phyloP scores from a whole-genome alignment of 2,329 filamentous ascomycete species.

The Talaromyces piceae region DNA sequence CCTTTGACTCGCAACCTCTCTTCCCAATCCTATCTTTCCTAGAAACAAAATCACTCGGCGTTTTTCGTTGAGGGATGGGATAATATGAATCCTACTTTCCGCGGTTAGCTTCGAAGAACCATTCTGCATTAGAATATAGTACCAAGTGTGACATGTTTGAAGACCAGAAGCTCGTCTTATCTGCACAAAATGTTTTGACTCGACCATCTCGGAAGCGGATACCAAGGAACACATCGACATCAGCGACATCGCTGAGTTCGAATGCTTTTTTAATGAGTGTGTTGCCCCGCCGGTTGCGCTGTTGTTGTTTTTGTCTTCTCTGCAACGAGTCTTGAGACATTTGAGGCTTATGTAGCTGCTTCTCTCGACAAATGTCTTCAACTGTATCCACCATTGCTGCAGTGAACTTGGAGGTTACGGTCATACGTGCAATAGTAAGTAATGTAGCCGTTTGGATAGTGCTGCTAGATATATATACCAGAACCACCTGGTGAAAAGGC shows the following conservation, averaged over 20 bases:
- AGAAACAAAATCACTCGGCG: slow-evolving; percentile 1
- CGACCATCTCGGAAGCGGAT: slow-evolving; percentile 1
- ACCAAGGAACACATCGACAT: not conserved
- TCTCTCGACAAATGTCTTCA: too few relatives aligned
- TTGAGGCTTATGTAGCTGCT: too few relatives aligned
- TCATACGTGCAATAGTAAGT: too few relatives aligned
- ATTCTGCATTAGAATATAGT: not conserved
- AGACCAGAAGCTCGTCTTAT: slow-evolving; percentile 5
- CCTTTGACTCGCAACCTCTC: not conserved
- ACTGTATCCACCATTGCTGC: too few relatives aligned
- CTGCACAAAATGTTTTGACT: slow-evolving; percentile 2
- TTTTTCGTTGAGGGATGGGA: not conserved
- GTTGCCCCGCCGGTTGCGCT: not conserved
- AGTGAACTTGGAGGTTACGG: too few relatives aligned
- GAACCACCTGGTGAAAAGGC: too few relatives aligned
- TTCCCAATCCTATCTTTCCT: not conserved
- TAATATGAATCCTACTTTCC: slow-evolving; percentile 4
- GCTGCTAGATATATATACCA: too few relatives aligned
- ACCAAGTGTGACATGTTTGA: slow-evolving; percentile 3
- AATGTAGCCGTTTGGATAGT: too few relatives aligned
- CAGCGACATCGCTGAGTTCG: not conserved
- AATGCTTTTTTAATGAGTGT: slow-evolving; percentile 1
- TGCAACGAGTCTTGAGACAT: too few relatives aligned
- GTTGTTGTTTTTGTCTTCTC: not conserved
- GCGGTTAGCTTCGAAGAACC: not conserved